Base-by-base conservation (phyloP, 177 flowering plant species). In the Vitis hybrid region DNA sequence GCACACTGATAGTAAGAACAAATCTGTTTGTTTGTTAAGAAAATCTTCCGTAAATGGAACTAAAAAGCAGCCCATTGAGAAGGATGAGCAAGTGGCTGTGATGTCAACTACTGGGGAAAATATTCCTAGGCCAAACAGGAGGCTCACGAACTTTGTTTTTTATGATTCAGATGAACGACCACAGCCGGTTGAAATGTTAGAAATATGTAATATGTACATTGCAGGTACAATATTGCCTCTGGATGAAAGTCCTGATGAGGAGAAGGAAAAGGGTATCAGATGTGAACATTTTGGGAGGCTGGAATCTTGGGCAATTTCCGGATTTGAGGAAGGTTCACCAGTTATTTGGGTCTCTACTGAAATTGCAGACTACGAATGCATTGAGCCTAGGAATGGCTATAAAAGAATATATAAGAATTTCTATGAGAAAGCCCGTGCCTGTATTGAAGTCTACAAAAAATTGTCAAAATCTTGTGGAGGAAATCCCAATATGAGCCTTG, bases 251-350 rank as follows among this genome's bases (percentile, higher is more conserved):
- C 46, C 80, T 14, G 88, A 81, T 21, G 83, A 83, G 61, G 84
- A 78, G 18, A 89, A 87, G 71, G 88, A 78, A 11, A 82, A 72
- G 35, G 91, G 91, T 8, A 73, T 91, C 4, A 77, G 86, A 72
- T 93, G 98, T 75, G 88, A 87, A 71, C 91, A 89, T 1, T 94
- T 94, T 79, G 99, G 99, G 8, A 82, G 96, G 49, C 79, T 94
- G 46, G 96, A 91, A 78, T 63, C 84, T 1, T 94, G 99, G 98
- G 76, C 83, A 1, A 87, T 94, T 24, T 94, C 99, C 62, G 98
- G 98, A 20, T 94, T 88, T 77, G 98, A 94, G 66, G 97, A 91
- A 12, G 97, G 96, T 18, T 73, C 74, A 0, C 97, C 96, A 0
- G 85, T 85, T 0, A 76, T 93, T 53, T 94, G 99, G 99, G 65